phyloP scores from a whole-genome alignment of 495 filamentous ascomycete species.

The Tuber calosporum region DNA sequence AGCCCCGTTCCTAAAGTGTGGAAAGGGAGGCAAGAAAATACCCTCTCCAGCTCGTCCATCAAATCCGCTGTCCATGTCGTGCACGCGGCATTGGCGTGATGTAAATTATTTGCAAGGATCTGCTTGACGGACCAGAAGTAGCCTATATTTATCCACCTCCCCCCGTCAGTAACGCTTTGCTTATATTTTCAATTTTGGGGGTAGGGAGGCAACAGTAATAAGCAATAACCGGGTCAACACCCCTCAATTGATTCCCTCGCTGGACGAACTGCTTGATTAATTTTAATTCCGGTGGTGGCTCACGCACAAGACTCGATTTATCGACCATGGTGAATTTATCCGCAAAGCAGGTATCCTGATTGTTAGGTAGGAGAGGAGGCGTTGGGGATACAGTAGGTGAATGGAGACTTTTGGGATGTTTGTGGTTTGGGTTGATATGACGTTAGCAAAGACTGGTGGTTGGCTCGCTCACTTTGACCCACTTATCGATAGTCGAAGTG shows the following conservation, averaged over 20 bases:
- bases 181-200: not conserved
- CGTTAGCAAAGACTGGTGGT: not conserved
- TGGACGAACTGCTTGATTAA: constrained; percentile 68
- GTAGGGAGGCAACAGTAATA: constrained; percentile 69
- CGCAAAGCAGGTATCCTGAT: not conserved
- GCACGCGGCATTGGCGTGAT: constrained; percentile 65
- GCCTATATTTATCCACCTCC: constrained; percentile 48
- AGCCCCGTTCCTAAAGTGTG: not conserved
- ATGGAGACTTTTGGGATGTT: constrained; percentile 6
- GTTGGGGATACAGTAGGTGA: not conserved
- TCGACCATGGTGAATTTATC: constrained; percentile 13
- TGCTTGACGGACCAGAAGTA: constrained; percentile 91
- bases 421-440: constrained; percentile 6
- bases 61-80: constrained; percentile 68
- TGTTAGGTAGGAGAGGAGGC: not conserved
- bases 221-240: constrained; percentile 71
- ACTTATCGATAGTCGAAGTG: constrained; percentile 3
- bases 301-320: constrained; percentile 13
- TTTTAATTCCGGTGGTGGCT: constrained; percentile 67
- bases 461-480: not conserved
- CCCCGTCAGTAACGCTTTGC: not conserved
- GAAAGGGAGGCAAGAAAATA: constrained; percentile 42
- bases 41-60: constrained; percentile 88
- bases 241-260: constrained; percentile 77
- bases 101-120: constrained; percentile 71